phyloP scores from a whole-genome alignment of 1,139 yeast genomes.

The Hyphopichia burtonii region DNA sequence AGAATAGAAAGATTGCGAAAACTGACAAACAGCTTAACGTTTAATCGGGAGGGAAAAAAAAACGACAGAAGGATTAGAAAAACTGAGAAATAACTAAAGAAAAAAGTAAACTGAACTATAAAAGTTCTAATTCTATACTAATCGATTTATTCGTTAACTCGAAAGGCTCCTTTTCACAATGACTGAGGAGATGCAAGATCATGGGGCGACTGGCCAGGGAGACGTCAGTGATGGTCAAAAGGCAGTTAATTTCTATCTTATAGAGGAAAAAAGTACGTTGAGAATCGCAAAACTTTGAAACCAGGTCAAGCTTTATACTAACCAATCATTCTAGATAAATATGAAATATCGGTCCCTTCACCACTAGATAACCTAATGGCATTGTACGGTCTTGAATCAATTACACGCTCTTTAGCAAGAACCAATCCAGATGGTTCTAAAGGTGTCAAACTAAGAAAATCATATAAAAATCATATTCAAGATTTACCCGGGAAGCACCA shows the following conservation, averaged over 20 bases:
- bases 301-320: conserved; percentile 4
- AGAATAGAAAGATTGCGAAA: too few species aligned
- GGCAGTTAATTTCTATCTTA: conserved; percentile 12
- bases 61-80: too few species aligned
- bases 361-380: conserved; percentile 70
- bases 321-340: conserved; percentile 27
- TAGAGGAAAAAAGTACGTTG: conserved; percentile 14
- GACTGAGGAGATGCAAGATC: neutral
- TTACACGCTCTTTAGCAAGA: conserved; percentile 82
- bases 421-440: conserved; percentile 86
- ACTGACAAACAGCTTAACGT: neutral
- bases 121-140: too few species aligned
- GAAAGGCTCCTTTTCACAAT: neutral
- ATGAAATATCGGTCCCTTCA: conserved; percentile 57
- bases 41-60: too few species aligned
- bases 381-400: conserved; percentile 62
- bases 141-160: too few species aligned
- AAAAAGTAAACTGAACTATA: too few species aligned
- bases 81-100: too few species aligned
- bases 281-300: neutral
- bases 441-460: conserved; percentile 88
- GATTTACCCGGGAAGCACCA: conserved; percentile 83
- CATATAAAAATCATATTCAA: conserved; percentile 86
- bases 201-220: neutral
- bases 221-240: neutral